Evolutionary conservation across 306 rosid genomes (phyloP).

Genomic region (Vigna radiata): DNA sequence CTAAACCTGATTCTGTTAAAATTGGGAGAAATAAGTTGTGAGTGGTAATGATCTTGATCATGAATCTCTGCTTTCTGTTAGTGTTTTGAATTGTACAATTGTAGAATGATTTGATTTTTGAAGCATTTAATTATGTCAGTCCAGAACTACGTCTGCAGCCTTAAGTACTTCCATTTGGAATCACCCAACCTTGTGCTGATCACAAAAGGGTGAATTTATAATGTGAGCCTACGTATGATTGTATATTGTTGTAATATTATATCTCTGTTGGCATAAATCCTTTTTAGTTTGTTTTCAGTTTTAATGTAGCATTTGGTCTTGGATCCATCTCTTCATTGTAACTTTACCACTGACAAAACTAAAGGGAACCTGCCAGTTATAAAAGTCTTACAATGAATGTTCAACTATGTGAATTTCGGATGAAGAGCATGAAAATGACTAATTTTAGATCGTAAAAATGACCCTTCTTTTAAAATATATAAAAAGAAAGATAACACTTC

Average conservation of each 20-base stretch:
- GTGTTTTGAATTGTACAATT: conserved; percentile 5
- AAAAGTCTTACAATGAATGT: neutral
- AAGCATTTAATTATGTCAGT: conserved; percentile 17
- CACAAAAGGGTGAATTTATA: neutral
- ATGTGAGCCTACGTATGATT: conserved; percentile 8
- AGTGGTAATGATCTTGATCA: conserved; percentile 3
- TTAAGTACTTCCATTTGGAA: conserved; percentile 30
- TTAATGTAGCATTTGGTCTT: conserved; percentile 9
- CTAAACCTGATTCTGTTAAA: conserved; percentile 1
- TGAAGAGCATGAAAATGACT: conserved; percentile 12
- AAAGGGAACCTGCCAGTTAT: conserved; percentile 17
- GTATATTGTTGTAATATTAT: neutral
- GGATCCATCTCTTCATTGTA: conserved; percentile 18
- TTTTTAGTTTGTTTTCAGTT: neutral
- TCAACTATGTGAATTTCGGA: neutral
- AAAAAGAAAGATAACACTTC: neutral
- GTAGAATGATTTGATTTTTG: neutral
- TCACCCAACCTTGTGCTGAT: neutral
- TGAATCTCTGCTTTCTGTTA: conserved; percentile 12
- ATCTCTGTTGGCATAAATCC: conserved; percentile 3
- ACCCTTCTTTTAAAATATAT: neutral
- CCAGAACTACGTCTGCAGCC: neutral
- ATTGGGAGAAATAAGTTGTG: conserved; percentile 17
- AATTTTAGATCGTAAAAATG: neutral
- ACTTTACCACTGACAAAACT: neutral